Percentiles rank a stretch among this genome's conserved stretches.
These are phyloP conservation scores for Incumbomyces lentus DNA, from an alignment of 2,329 filamentous ascomycete species.

Conservation along the genomic window DNA sequence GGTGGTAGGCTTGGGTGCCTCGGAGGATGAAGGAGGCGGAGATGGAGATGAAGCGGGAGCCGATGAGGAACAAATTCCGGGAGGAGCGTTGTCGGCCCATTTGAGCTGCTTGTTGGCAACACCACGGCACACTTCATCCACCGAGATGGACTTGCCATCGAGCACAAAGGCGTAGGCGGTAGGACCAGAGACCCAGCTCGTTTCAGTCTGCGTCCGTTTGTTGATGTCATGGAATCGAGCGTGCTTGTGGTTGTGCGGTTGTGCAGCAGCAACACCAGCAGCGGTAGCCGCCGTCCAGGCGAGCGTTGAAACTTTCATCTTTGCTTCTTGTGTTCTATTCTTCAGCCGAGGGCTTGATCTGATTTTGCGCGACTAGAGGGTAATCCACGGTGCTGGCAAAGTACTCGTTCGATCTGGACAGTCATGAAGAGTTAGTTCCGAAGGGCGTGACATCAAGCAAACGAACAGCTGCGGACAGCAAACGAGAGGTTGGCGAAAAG, in stretches of 20 bases:
- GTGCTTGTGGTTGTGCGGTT: conserved; percentile 33
- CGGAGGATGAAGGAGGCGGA: conserved; percentile 19
- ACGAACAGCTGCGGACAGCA: conserved; percentile 1
- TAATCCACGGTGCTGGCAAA: not conserved
- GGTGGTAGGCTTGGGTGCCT: conserved; percentile 25
- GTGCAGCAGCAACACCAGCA: conserved; percentile 32
- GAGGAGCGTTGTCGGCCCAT: conserved; percentile 54
- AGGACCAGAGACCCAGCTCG: conserved; percentile 44
- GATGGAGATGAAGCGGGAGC: conserved; percentile 14
- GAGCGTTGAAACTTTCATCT: conserved; percentile 16
- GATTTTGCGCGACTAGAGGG: no score
- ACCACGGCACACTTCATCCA: conserved; percentile 58
- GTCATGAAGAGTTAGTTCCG: conserved; percentile 10
- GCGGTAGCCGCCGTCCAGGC: conserved; percentile 28
- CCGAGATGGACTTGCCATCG: conserved; percentile 51
- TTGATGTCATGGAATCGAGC: conserved; percentile 32
- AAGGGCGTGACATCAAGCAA: conserved; percentile 7
- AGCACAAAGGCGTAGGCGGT: conserved; percentile 63
- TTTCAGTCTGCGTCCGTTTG: conserved; percentile 30
- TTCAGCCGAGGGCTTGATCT: no score
- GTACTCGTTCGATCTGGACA: conserved; percentile 12
- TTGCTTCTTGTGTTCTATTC: not conserved
- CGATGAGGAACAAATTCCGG: conserved; percentile 38
- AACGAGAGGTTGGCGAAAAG: conserved; percentile 3
- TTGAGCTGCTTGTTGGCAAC: conserved; percentile 56